Percentiles rank a stretch among this genome's conserved stretches.
Evolutionary conservation across 106 monocot genomes (phyloP).

Genomic region (Dendrobium officinale): DNA sequence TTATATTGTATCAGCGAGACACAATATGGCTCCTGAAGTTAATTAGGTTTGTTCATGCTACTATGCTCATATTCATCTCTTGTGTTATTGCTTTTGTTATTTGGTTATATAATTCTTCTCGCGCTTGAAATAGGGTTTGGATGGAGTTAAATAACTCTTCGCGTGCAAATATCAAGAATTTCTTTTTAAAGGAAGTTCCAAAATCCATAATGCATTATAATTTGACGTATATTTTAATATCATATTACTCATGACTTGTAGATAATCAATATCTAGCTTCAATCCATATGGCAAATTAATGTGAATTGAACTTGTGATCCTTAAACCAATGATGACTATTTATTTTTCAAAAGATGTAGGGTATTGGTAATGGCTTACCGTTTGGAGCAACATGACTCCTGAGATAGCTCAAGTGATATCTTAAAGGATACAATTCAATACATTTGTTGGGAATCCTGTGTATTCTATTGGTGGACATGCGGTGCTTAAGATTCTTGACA

Average conservation of each 20-base stretch:
- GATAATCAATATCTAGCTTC: not conserved
- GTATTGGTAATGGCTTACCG: slow-evolving; percentile 94
- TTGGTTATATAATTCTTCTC: not conserved
- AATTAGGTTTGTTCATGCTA: slow-evolving; percentile 35
- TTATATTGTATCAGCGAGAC: slow-evolving; percentile 81
- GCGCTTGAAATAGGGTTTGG: slow-evolving; percentile 40
- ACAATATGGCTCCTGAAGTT: slow-evolving; percentile 90
- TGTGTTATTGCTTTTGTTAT: not conserved
- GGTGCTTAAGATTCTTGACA: slow-evolving; percentile 22
- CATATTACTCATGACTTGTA: too few species aligned
- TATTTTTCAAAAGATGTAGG: slow-evolving; percentile 25
- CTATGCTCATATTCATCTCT: not conserved
- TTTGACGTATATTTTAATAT: not conserved
- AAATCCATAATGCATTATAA: not conserved
- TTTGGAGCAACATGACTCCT: slow-evolving; percentile 87
- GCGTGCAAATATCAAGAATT: not conserved
- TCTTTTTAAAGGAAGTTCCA: not conserved
- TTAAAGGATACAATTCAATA: slow-evolving; percentile 87
- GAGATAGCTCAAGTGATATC: slow-evolving; percentile 88
- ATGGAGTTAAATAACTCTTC: slow-evolving; percentile 33
- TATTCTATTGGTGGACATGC: slow-evolving; percentile 81
- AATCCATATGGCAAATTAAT: not conserved
- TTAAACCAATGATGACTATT: not conserved
- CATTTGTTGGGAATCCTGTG: slow-evolving; percentile 90
- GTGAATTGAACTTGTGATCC: not conserved